A percentile compares a stretch with the other conserved stretches of the same genome.
These are phyloP conservation scores for Phanerodontia chrysosporium DNA, from an alignment of 768 basidiomycete genomes.

Conservation along the genomic window DNA sequence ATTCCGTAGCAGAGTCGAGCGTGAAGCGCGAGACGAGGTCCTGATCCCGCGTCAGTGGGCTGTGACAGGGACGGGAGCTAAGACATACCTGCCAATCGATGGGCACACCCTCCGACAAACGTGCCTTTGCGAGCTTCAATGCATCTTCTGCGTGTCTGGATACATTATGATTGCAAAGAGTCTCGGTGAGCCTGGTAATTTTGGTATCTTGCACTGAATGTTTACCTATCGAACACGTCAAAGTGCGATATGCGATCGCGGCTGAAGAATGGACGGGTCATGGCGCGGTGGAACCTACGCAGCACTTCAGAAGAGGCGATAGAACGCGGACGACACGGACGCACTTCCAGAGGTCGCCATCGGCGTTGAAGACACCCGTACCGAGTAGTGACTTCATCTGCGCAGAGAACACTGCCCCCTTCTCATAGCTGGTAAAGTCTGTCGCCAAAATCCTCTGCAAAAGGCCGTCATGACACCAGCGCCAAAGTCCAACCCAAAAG, in stretches of 20 bases:
- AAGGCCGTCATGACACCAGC: not conserved
- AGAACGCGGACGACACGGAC: not conserved
- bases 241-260: slow-evolving; percentile 24
- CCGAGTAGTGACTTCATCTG: slow-evolving; percentile 39
- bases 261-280: slow-evolving; percentile 68
- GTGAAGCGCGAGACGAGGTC: slow-evolving; percentile 55
- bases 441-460: slow-evolving; percentile 40
- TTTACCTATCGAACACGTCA: slow-evolving; percentile 21
- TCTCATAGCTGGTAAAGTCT: slow-evolving; percentile 39
- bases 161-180: not conserved
- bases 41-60: slow-evolving; percentile 20
- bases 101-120: slow-evolving; percentile 12
- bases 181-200: not conserved
- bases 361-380: slow-evolving; percentile 56
- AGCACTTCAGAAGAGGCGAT: not conserved
- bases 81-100: slow-evolving; percentile 15
- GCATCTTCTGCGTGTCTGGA: slow-evolving; percentile 11
- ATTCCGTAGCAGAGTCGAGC: slow-evolving; percentile 55
- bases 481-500: too few relatives aligned
- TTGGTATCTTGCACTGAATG: not conserved
- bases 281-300: slow-evolving; percentile 55
- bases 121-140: slow-evolving; percentile 7
- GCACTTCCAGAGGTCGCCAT: slow-evolving; percentile 71
- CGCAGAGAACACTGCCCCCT: slow-evolving; percentile 26
- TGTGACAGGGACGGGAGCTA: not conserved